Conservation (phyloP, 768 basidiomycete genomes). For the Mycena floridula region DNA sequence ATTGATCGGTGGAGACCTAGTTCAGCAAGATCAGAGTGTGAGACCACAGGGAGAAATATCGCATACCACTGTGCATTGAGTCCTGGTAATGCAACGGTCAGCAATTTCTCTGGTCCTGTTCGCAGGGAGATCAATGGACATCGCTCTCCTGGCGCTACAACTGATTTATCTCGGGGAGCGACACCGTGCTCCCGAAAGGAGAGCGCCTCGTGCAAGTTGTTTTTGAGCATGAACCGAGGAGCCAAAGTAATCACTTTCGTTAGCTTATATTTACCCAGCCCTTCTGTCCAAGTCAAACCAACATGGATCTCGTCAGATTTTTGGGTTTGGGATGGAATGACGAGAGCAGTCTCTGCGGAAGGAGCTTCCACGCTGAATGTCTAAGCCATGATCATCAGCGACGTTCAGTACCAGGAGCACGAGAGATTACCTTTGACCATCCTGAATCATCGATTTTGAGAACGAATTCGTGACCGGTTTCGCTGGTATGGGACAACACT, state of each 20-base stretch:
- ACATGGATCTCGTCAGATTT: constrained; percentile 67
- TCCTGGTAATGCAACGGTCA: constrained; percentile 85
- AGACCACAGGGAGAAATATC: no score
- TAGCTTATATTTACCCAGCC: constrained; percentile 94
- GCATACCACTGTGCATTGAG: constrained; percentile 74
- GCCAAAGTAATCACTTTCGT: constrained; percentile 89
- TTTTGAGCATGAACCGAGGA: constrained; percentile 88
- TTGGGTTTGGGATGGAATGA: constrained; percentile 57
- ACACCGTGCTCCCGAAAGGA: constrained; percentile 84
- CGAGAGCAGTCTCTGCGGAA: constrained; percentile 80
- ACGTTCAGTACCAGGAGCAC: background rate
- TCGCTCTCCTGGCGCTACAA: constrained; percentile 63
- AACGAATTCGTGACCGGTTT: constrained; percentile 77
- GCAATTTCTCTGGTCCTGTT: constrained; percentile 59
- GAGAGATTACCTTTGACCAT: constrained; percentile 74
- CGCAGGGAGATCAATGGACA: constrained; percentile 64
- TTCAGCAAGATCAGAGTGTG: no score
- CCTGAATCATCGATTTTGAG: constrained; percentile 75
- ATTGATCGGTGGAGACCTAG: constrained; percentile 89
- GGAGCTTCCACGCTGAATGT: constrained; percentile 89
- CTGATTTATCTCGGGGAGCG: constrained; percentile 52
- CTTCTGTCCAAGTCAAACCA: constrained; percentile 90
- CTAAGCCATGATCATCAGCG: constrained; percentile 31
- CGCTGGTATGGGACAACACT: constrained; percentile 86
- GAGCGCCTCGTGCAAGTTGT: constrained; percentile 62